These are phyloP conservation scores for Blastobotrys muscicola DNA, from an alignment of 805 yeast species.

Conservation along the genomic window DNA sequence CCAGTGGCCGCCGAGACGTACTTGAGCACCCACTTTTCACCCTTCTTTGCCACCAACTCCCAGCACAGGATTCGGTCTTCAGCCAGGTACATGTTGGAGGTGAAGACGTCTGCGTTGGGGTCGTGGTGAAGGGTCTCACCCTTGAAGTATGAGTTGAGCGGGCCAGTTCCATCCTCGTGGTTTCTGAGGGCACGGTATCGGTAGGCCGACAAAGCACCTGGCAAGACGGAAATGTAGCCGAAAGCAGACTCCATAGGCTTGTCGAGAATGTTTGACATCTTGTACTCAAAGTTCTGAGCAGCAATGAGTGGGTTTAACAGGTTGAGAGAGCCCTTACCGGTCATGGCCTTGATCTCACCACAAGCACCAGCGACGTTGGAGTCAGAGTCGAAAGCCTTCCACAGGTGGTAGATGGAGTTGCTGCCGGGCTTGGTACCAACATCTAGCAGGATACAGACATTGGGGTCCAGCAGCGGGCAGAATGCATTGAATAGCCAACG, in stretches of 20 bases:
- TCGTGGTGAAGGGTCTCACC: slow-evolving; percentile 76
- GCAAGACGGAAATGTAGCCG: slow-evolving; percentile 89
- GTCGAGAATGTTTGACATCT: slow-evolving; percentile 88
- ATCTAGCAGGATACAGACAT: slow-evolving; percentile 74
- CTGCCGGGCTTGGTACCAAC: slow-evolving; percentile 90
- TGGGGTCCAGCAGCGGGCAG: slow-evolving; percentile 72
- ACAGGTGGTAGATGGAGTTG: slow-evolving; percentile 75
- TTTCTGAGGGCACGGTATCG: slow-evolving; percentile 70
- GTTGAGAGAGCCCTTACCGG: slow-evolving; percentile 50
- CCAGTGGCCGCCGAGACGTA: slow-evolving; percentile 86
- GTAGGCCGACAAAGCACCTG: slow-evolving; percentile 96
- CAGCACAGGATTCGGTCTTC: slow-evolving; percentile 94
- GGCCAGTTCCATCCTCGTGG: slow-evolving; percentile 64
- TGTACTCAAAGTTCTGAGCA: slow-evolving; percentile 94
- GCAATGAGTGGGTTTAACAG: slow-evolving; percentile 84
- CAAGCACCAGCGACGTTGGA: slow-evolving; percentile 93
- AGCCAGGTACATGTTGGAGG: slow-evolving; percentile 93
- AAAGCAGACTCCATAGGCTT: slow-evolving; percentile 93
- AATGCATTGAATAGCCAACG: slow-evolving; percentile 96
- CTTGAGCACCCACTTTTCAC: slow-evolving; percentile 65
- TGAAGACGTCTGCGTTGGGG: slow-evolving; percentile 68
- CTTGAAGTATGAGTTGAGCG: slow-evolving; percentile 80
- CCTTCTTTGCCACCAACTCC: slow-evolving; percentile 81
- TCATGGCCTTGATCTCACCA: slow-evolving; percentile 86
- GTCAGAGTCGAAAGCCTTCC: slow-evolving; percentile 73